Evolutionary conservation across 345 rosid species (phyloP).

Genomic region (Brassica napus): Da-Ae NC_063436.1:2695001-2695500

Average conservation of each 20-base stretch:
- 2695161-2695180: background rate
- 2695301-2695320: constrained; percentile 92
- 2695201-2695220: background rate
- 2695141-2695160: constrained; percentile 75
- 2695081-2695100: constrained; percentile 89
- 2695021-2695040: constrained; percentile 81
- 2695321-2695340: constrained; percentile 92
- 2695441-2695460: constrained; percentile 85
- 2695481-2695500: constrained; percentile 72
- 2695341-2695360: constrained; percentile 53
- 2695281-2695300: constrained; percentile 97
- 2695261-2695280: constrained; percentile 95
- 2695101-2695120: constrained; percentile 88
- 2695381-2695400: background rate
- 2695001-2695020: constrained; percentile 83
- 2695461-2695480: constrained; percentile 89
- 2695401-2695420: background rate
- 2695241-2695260: constrained; percentile 77
- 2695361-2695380: background rate
- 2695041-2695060: constrained; percentile 89
- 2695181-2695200: background rate
- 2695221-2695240: constrained; percentile 49
- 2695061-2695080: constrained; percentile 92
- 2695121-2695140: constrained; percentile 75
- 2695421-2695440: constrained; percentile 83